A percentile compares a stretch with the other conserved stretches of the same genome.
These are phyloP conservation scores for Solanum hybrid DNA, from an alignment of 305 asterid species.

Conservation along the genomic window DNA sequence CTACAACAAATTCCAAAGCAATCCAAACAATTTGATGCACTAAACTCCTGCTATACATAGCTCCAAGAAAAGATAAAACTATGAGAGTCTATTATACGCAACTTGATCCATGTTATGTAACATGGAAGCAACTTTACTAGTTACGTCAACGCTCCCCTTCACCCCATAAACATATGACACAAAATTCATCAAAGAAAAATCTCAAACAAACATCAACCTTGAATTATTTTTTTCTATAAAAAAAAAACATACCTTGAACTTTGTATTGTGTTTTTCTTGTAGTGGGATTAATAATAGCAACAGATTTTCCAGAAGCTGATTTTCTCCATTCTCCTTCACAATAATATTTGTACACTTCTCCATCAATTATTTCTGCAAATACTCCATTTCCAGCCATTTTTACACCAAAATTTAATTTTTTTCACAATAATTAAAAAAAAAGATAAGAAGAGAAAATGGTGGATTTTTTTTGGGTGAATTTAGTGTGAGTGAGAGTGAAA, in stretches of 20 bases:
- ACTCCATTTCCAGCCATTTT: conserved; percentile 74
- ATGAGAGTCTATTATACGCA: background rate
- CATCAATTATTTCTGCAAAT: conserved; percentile 69
- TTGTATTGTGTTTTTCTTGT: conserved; percentile 79
- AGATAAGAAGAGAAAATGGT: background rate
- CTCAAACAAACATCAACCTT: background rate
- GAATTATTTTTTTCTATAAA: background rate
- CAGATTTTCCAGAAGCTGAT: conserved; percentile 70
- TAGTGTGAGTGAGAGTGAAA: conserved; percentile 1
- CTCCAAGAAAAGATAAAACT: background rate
- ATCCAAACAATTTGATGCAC: background rate
- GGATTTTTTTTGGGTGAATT: background rate
- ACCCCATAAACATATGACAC: background rate
- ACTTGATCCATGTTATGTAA: background rate
- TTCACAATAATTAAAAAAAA: background rate
- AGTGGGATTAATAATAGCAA: conserved; percentile 71
- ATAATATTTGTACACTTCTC: conserved; percentile 71
- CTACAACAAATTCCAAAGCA: background rate
- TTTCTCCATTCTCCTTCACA: conserved; percentile 83
- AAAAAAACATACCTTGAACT: conserved; percentile 62
- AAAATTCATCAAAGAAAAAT: background rate
- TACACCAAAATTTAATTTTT: background rate
- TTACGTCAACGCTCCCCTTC: background rate
- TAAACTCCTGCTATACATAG: background rate
- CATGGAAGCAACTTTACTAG: rapidly evolving